Percentiles rank a stretch among this genome's conserved stretches.
These are phyloP conservation scores for Rheum nobile DNA, from an alignment of 148 eudicot genomes.

Conservation along the genomic window DNA sequence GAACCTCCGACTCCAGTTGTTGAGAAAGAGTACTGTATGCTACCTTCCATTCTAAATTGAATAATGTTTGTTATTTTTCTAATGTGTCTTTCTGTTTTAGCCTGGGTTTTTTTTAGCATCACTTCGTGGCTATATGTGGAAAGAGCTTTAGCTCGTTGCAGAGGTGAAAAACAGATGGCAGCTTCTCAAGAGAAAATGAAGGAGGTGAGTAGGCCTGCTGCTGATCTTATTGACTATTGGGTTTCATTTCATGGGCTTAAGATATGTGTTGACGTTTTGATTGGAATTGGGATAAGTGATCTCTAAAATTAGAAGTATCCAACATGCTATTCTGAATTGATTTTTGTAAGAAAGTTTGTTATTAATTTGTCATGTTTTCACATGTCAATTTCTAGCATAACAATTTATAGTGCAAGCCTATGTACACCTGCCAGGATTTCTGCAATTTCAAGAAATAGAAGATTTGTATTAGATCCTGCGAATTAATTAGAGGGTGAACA, in stretches of 20 bases:
- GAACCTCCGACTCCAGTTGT: neutral
- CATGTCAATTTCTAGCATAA: neutral
- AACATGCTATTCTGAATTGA: neutral
- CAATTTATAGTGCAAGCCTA: neutral
- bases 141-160: conserved; percentile 97
- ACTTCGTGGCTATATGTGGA: conserved; percentile 91
- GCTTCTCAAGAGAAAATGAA: conserved; percentile 78
- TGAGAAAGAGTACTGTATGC: neutral
- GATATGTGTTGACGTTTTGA: neutral
- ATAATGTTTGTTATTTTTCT: conserved; percentile 2
- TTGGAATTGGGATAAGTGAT: neutral
- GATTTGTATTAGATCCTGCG: too few relatives aligned
- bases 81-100: conserved; percentile 26
- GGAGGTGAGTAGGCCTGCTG: conserved; percentile 36
- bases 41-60: neutral
- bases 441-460: too few relatives aligned
- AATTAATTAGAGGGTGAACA: neutral
- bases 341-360: neutral
- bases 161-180: conserved; percentile 65
- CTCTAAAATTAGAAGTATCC: neutral
- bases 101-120: conserved; percentile 76
- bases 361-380: neutral
- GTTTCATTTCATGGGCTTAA: neutral
- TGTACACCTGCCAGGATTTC: neutral
- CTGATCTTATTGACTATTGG: neutral